Base-by-base conservation (phyloP, 2,329 filamentous ascomycete species). In the Xylariaceae sp. region DNA sequence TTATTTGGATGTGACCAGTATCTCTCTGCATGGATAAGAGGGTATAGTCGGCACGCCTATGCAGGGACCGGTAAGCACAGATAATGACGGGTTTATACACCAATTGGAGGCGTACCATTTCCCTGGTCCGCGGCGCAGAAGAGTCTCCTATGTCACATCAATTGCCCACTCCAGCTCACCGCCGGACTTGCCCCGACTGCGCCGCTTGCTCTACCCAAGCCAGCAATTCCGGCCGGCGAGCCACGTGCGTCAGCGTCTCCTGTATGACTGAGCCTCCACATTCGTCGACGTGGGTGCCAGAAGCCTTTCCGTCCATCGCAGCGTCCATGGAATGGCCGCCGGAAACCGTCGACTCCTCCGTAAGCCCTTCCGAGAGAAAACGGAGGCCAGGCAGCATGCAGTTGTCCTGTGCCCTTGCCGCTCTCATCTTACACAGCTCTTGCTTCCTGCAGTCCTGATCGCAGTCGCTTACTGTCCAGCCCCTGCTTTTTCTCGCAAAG, bases 341-440 rank as follows among this genome's bases (percentile, higher is more conserved):
- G 8, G 8, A 12, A 8, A 8, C 12, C 21, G 12, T 12, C 21
- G 12, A 23, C 21, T 23, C 21, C 21, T 23, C 12, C 21, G 8
- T 23, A n/a, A n/a, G n/a, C n/a, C n/a, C 24, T 26, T 26, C 12
- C 24, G 24, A 14, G n/a, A 5, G 24, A 26, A 26, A 5, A 26
- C 5, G 5, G 13, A 5, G 21, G 8, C 52, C 51, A 1, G 60
- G 56, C 19, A 49, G 49, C 21, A 56, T 56, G 50, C 73, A 75
- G 47, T 72, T 73, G 46, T 71, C 62, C 52, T 75, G 62, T 17
- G 65, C 60, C 28, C 72, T 60, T 7, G 59, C 69, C 1, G 65
- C 69, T n/a, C 71, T 59, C 18, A 77, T 45, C 42, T 64, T 59
- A 45, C 73, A 77, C 6, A 77, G 65, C 48, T 72, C 66, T 3